Conservation (phyloP, 257 asterid genomes). For the Voacanga thouarsii region DNA sequence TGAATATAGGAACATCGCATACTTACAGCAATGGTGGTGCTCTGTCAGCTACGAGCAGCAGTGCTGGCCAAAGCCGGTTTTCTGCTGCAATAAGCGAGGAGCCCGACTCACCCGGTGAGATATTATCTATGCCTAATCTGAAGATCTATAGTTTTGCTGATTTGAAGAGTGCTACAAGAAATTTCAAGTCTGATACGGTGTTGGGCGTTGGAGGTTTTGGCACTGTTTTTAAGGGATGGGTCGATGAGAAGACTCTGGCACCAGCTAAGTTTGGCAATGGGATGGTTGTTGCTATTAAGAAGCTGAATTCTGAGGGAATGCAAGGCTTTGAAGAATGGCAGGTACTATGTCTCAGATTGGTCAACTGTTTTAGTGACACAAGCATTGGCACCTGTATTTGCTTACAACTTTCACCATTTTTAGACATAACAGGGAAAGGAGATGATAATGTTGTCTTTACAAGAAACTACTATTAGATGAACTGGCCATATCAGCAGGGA, state of each 20-base stretch:
- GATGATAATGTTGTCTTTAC: no score
- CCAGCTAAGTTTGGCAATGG: constrained; percentile 41
- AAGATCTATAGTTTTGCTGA: constrained; percentile 36
- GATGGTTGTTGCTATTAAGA: constrained; percentile 48
- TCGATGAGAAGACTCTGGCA: constrained; percentile 40
- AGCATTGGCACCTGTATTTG: not conserved
- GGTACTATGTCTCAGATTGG: constrained; percentile 22
- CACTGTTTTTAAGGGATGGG: constrained; percentile 52
- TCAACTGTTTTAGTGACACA: not conserved
- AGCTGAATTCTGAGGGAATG: constrained; percentile 38
- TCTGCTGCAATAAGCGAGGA: constrained; percentile 38
- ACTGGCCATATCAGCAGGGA: no score
- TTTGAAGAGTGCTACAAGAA: constrained; percentile 37
- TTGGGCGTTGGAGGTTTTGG: constrained; percentile 54
- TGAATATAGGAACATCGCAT: constrained; percentile 46
- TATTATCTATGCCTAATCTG: constrained; percentile 30
- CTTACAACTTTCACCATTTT: no score
- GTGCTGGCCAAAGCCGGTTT: constrained; percentile 34
- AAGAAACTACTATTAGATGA: no score
- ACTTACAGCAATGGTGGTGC: constrained; percentile 32
- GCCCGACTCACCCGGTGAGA: constrained; percentile 28
- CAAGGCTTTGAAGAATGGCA: constrained; percentile 60
- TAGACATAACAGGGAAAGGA: no score
- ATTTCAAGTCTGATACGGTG: constrained; percentile 42
- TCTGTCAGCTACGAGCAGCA: constrained; percentile 27